These are phyloP conservation scores for Astragalus glycyphyllos DNA, from an alignment of 306 rosid species.

Conservation along the genomic window DNA sequence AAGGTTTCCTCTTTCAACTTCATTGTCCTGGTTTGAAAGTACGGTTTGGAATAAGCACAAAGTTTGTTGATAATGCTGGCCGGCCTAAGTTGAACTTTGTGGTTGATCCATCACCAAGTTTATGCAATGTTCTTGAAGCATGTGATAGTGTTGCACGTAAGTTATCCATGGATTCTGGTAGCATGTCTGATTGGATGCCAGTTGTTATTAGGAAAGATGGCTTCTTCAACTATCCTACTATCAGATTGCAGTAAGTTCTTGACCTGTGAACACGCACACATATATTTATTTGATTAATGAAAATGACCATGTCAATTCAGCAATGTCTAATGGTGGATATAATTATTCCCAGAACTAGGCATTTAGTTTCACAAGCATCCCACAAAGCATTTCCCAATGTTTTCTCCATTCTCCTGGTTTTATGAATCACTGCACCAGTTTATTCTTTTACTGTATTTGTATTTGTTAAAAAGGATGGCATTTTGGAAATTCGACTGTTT, in stretches of 20 bases:
- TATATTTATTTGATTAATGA: conserved; percentile 18
- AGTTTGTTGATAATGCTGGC: conserved; percentile 76
- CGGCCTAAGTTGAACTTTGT: conserved; percentile 75
- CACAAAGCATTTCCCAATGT: conserved; percentile 2
- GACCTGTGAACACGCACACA: background rate
- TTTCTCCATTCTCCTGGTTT: background rate
- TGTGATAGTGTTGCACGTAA: conserved; percentile 67
- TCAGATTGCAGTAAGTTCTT: conserved; percentile 90
- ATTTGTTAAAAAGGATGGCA: background rate
- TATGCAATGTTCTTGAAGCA: conserved; percentile 79
- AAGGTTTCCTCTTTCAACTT: conserved; percentile 69
- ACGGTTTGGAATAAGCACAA: conserved; percentile 81
- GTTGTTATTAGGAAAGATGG: conserved; percentile 76
- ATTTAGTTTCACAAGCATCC: conserved; percentile 31
- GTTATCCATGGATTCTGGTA: conserved; percentile 62
- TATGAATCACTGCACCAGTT: conserved; percentile 24
- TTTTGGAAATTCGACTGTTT: conserved; percentile 12
- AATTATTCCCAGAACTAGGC: background rate
- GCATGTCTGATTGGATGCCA: conserved; percentile 81
- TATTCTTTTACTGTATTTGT: conserved; percentile 14
- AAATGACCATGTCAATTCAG: conserved; percentile 23
- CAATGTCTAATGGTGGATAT: conserved; percentile 3
- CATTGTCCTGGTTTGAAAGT: conserved; percentile 68
- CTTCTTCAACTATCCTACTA: conserved; percentile 72
- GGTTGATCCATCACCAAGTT: conserved; percentile 63